phyloP scores from a whole-genome alignment of 805 yeast genomes.

The Candida oleophila region DNA sequence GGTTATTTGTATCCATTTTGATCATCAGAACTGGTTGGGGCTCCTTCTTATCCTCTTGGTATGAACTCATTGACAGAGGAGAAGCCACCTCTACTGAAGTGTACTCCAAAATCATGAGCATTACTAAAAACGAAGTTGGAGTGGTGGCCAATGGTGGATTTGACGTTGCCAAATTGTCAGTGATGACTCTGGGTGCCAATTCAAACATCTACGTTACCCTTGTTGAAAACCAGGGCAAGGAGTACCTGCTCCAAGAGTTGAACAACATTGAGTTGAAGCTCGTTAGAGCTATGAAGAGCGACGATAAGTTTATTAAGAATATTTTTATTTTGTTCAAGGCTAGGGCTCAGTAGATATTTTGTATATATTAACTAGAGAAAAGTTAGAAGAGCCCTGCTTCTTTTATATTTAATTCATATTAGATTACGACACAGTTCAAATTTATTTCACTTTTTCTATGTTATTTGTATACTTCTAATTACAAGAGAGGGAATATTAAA shows the following conservation, averaged over 20 bases:
- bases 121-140: slow-evolving; percentile 32
- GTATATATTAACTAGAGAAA: too few species aligned
- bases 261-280: slow-evolving; percentile 31
- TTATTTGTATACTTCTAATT: neutral
- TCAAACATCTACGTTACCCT: slow-evolving; percentile 36
- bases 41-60: slow-evolving; percentile 66
- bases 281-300: slow-evolving; percentile 31
- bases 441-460: neutral
- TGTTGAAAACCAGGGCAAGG: slow-evolving; percentile 25
- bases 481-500: slow-evolving; percentile 5
- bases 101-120: slow-evolving; percentile 41
- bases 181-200: slow-evolving; percentile 61
- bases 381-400: too few species aligned
- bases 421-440: neutral
- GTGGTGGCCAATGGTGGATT: slow-evolving; percentile 31
- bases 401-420: too few species aligned
- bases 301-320: slow-evolving; percentile 44
- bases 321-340: slow-evolving; percentile 38
- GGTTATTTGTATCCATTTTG: slow-evolving; percentile 76
- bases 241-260: slow-evolving; percentile 27
- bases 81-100: slow-evolving; percentile 50
- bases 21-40: slow-evolving; percentile 82
- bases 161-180: slow-evolving; percentile 40
- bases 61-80: slow-evolving; percentile 78
- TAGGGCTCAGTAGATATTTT: too few species aligned